Evolutionary conservation across 2,329 filamentous ascomycete genomes (phyloP).

Genomic region (Hymenoscyphus occultus): DNA sequence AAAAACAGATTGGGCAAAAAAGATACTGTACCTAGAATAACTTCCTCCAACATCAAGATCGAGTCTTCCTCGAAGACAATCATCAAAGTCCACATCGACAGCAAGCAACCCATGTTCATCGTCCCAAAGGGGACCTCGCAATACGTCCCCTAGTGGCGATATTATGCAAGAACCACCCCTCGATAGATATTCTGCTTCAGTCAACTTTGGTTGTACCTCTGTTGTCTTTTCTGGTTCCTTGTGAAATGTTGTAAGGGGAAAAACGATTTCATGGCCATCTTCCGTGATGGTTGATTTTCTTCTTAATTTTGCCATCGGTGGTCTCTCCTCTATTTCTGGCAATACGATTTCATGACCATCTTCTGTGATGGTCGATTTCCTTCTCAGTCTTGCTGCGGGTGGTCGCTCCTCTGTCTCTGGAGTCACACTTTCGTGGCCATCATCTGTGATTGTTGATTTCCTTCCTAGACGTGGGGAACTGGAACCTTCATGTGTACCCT

Average conservation of each 20-base stretch:
- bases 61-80: conserved; percentile 76
- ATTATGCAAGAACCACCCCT: conserved; percentile 82
- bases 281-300: conserved; percentile 34
- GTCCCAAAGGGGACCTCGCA: conserved; percentile 83
- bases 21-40: conserved; percentile 63
- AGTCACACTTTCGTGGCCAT: conserved; percentile 55
- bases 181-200: conserved; percentile 43
- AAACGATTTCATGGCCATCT: conserved; percentile 54
- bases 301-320: not conserved
- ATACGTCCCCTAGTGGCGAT: conserved; percentile 72
- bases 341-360: conserved; percentile 56
- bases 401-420: conserved; percentile 11
- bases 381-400: not conserved
- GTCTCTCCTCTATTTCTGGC: conserved; percentile 11
- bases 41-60: conserved; percentile 83
- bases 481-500: conserved; percentile 7
- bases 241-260: conserved; percentile 28
- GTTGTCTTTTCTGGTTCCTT: not conserved
- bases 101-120: conserved; percentile 63
- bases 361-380: conserved; percentile 34
- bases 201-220: conserved; percentile 23
- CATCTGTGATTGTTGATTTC: conserved; percentile 37
- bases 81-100: conserved; percentile 79
- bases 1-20: not conserved
- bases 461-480: not conserved